Evolutionary conservation across 75 land plant species (phyloP).

Genomic region (Cryptomeria japonica): DNA sequence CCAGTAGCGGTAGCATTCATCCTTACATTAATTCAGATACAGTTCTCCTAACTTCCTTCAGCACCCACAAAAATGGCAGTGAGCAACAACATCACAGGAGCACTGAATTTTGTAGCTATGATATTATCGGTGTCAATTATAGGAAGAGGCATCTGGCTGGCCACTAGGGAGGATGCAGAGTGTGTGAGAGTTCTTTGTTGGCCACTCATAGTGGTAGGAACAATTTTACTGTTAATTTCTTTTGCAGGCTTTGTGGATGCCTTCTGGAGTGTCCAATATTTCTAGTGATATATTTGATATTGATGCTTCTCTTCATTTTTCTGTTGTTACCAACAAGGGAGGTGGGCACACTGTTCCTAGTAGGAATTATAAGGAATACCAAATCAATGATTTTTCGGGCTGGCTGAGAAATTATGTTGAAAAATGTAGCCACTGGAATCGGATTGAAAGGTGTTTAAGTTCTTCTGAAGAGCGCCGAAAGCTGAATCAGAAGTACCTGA

Average conservation of each 20-base stretch:
- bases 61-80: no score
- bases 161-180: constrained; percentile 61
- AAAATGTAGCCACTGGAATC: constrained; percentile 40
- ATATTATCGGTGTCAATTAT: constrained; percentile 66
- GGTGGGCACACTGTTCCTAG: constrained; percentile 52
- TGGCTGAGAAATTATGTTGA: constrained; percentile 71
- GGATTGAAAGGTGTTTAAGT: constrained; percentile 57
- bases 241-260: constrained; percentile 83
- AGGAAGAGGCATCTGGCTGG: constrained; percentile 80
- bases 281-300: constrained; percentile 71
- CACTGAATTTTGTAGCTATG: no score
- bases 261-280: constrained; percentile 60
- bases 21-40: no score
- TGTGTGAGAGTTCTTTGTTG: constrained; percentile 68
- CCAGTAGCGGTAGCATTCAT: no score
- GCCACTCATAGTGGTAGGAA: constrained; percentile 70
- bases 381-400: constrained; percentile 60
- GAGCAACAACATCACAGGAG: no score
- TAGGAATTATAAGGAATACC: constrained; percentile 60
- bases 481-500: constrained; percentile 30
- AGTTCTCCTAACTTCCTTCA: no score
- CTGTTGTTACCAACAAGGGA: constrained; percentile 70
- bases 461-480: constrained; percentile 39
- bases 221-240: constrained; percentile 76
- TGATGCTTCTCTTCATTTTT: constrained; percentile 74